Percentiles rank a stretch among this genome's conserved stretches.
Conservation (phyloP, 768 basidiomycete genomes). For the Naganishia antarctica region DNA sequence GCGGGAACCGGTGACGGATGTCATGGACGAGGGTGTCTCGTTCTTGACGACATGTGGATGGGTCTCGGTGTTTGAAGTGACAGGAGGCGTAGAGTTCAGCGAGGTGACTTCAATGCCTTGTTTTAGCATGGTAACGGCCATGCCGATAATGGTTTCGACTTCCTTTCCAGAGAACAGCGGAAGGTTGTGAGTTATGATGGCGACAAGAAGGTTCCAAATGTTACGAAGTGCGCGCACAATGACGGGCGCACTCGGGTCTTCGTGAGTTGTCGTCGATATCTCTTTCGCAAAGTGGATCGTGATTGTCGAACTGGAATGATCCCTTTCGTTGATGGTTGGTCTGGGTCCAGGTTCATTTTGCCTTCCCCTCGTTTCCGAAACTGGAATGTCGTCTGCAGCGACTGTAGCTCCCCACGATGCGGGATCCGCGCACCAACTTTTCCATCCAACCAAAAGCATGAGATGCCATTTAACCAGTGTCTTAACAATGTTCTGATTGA, state of each 20-base stretch:
- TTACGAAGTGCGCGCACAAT: slow-evolving; percentile 23
- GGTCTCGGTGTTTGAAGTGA: not conserved
- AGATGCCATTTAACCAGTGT: slow-evolving; percentile 40
- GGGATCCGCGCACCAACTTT: slow-evolving; percentile 35
- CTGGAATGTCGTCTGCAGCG: slow-evolving; percentile 22
- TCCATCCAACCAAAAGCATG: slow-evolving; percentile 35
- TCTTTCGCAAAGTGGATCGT: slow-evolving; percentile 16
- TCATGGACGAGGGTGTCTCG: not conserved
- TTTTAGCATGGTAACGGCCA: slow-evolving; percentile 19
- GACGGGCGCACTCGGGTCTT: not conserved
- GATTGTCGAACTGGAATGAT: slow-evolving; percentile 9
- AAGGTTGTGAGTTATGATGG: slow-evolving; percentile 38
- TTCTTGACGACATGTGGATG: not conserved
- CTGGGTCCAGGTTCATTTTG: not conserved
- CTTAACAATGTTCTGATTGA: slow-evolving; percentile 18
- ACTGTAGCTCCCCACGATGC: slow-evolving; percentile 9
- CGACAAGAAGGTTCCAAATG: slow-evolving; percentile 37
- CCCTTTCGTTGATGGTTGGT: not conserved
- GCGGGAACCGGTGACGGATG: not conserved
- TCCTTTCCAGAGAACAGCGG: slow-evolving; percentile 41
- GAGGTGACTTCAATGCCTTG: slow-evolving; percentile 15
- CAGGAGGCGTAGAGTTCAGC: not conserved
- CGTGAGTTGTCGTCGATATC: not conserved
- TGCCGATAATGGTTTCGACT: slow-evolving; percentile 33
- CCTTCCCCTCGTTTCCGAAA: slow-evolving; percentile 15